A percentile compares a stretch with the other conserved stretches of the same genome.
These are phyloP conservation scores for Solanum okadae DNA, from an alignment of 257 asterid genomes.

Conservation along the genomic window DNA sequence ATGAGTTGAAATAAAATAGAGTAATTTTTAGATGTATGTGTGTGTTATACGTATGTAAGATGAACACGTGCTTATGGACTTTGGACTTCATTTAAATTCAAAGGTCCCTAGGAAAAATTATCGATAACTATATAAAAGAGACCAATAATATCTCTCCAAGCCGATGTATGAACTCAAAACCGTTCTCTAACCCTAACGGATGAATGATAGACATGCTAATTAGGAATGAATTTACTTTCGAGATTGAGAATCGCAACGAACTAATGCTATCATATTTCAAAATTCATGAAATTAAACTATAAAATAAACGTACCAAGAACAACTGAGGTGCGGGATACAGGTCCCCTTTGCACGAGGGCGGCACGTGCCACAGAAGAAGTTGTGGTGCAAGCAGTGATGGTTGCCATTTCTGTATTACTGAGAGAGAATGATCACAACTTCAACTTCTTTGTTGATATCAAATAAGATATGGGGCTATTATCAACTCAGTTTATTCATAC, in stretches of 20 bases:
- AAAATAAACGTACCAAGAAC: slow-evolving; percentile 31
- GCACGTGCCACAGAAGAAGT: slow-evolving; percentile 51
- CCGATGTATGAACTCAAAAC: not conserved
- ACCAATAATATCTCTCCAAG: not conserved
- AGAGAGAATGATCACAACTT: not conserved
- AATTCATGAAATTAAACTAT: not conserved
- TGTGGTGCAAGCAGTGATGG: slow-evolving; percentile 58
- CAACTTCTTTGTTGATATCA: not conserved
- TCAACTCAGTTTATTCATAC: not conserved
- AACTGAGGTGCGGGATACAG: slow-evolving; percentile 22
- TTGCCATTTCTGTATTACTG: not conserved
- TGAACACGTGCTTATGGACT: not conserved
- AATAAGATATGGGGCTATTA: not conserved
- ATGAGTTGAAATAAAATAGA: not conserved
- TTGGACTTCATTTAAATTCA: not conserved
- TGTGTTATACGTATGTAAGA: not conserved
- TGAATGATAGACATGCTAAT: not conserved
- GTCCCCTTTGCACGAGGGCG: slow-evolving; percentile 41
- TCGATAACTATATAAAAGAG: not conserved
- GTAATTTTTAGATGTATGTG: not conserved
- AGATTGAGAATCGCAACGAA: not conserved
- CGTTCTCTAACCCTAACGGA: not conserved
- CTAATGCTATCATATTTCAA: too few relatives aligned
- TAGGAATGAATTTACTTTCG: not conserved
- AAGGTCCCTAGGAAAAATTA: not conserved